Evolutionary conservation across 1,139 yeast species (phyloP), one percentile per base, ranked within the genome.

Genomic region (Geotrichum australiense): DNA sequence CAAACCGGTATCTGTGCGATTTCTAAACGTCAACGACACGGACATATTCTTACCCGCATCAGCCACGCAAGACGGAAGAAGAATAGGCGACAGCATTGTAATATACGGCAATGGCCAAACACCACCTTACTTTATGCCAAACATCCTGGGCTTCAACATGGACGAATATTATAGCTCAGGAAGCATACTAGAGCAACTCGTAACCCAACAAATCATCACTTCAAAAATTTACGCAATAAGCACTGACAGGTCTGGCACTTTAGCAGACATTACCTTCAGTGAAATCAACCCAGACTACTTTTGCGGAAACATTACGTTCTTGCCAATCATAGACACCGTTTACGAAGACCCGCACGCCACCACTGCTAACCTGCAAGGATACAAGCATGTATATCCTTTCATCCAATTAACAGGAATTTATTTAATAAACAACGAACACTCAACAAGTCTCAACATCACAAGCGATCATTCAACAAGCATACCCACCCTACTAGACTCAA

Each of bases 401-500:
- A 56, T 82, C 3, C 75, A 80, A 10, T 56, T 83, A 42, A 69
- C 74, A 2, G 74, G 74, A 6, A 54, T 83, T 14, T 59, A 63
- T 15, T 73, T 82, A 12, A 65, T 70, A 35, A 60, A 68, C 22
- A 49, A 56, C 11, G 64, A 71, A 4, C 53, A 64, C 16, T 22
- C 31, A 7, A 18, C 36, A 6, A 40, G 40, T 23, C 14, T 40
- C 14, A 33, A 32, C 29, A 21, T 34, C 10, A n/a, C n/a, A n/a
- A 36, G 40, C 35, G 19, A 20, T 24, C 20, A 20, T 11, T 26
- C 23, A 12, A 37, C 41, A n/a, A 11, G 35, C 14, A 32, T 71
- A 16, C 82, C 91, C 0, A 81, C 80, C 0, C 47, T 82, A 8
- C 56, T 84, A 22, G 91, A 83, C 54, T 65, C 84, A 2, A 64